A percentile compares a stretch with the other conserved stretches of the same genome.
Evolutionary conservation across 2,329 filamentous ascomycete genomes (phyloP).

Genomic region (Albophoma yamanashiensis): DNA sequence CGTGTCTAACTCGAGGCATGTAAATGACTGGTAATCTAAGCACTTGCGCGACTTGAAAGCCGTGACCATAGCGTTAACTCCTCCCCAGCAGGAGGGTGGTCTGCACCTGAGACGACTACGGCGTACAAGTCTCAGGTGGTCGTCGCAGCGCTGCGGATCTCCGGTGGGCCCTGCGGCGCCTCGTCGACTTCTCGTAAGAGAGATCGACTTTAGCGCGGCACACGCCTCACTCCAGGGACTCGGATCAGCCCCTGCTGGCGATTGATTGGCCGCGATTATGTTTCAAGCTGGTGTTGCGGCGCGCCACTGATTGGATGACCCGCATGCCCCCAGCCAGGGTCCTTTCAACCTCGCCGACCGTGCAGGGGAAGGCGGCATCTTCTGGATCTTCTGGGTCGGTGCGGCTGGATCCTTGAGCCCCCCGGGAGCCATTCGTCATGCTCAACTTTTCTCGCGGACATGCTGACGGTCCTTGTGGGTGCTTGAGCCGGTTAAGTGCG

Average conservation of each 20-base stretch:
- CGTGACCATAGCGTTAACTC: neutral
- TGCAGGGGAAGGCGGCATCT: neutral
- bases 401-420: too few relatives aligned
- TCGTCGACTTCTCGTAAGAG: neutral
- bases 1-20: neutral
- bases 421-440: neutral
- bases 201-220: neutral
- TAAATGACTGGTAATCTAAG: neutral
- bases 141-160: conserved; percentile 4
- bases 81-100: neutral
- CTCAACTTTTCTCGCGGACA: neutral
- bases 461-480: neutral
- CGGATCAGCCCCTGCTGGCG: neutral
- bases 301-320: neutral
- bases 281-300: neutral
- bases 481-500: neutral
- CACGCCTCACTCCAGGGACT: neutral
- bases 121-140: conserved; percentile 19
- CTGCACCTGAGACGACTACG: conserved; percentile 20
- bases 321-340: neutral
- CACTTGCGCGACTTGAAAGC: neutral
- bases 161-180: neutral
- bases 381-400: neutral
- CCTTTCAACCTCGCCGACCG: neutral
- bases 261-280: neutral